phyloP scores from a whole-genome alignment of 176 grass and related monocot genomes.

The Areca catechu region DNA sequence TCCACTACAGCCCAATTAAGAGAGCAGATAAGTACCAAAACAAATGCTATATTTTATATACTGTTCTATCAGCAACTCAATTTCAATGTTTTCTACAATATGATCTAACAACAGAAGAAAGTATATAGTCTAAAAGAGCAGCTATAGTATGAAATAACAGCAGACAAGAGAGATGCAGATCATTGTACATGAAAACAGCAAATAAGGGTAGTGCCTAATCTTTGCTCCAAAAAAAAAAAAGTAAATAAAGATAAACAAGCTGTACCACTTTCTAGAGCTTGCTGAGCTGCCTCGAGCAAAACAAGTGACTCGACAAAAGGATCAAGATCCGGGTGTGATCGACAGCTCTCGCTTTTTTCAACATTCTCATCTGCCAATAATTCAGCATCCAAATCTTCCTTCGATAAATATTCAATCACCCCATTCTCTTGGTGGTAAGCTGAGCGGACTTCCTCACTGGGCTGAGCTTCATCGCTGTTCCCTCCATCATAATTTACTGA shows the following conservation, averaged over 20 bases:
- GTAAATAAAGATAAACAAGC: neutral
- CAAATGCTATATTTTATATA: too few species aligned
- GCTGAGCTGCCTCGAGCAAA: slow-evolving; percentile 56
- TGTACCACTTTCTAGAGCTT: slow-evolving; percentile 56
- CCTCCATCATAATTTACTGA: slow-evolving; percentile 26
- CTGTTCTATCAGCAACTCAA: too few species aligned
- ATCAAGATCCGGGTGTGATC: slow-evolving; percentile 34
- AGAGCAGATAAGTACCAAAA: too few species aligned
- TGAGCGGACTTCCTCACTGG: slow-evolving; percentile 48
- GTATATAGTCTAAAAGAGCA: too few species aligned
- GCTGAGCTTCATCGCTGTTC: slow-evolving; percentile 29
- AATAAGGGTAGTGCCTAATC: slow-evolving; percentile 1
- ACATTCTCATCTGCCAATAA: slow-evolving; percentile 24
- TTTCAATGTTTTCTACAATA: too few species aligned
- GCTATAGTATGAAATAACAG: too few species aligned
- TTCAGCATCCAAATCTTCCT: slow-evolving; percentile 14
- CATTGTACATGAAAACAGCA: neutral
- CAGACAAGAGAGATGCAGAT: too few species aligned
- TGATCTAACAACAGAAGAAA: too few species aligned
- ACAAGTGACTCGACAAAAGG: slow-evolving; percentile 46
- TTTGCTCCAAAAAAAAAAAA: neutral
- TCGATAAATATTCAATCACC: slow-evolving; percentile 20
- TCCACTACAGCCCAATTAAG: too few species aligned
- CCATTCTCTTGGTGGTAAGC: slow-evolving; percentile 28
- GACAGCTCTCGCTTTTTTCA: slow-evolving; percentile 42